Percentiles rank a stretch among this genome's conserved stretches.
Evolutionary conservation across 768 basidiomycete genomes (phyloP).

Genomic region (Dentipellis sp.): DNA sequence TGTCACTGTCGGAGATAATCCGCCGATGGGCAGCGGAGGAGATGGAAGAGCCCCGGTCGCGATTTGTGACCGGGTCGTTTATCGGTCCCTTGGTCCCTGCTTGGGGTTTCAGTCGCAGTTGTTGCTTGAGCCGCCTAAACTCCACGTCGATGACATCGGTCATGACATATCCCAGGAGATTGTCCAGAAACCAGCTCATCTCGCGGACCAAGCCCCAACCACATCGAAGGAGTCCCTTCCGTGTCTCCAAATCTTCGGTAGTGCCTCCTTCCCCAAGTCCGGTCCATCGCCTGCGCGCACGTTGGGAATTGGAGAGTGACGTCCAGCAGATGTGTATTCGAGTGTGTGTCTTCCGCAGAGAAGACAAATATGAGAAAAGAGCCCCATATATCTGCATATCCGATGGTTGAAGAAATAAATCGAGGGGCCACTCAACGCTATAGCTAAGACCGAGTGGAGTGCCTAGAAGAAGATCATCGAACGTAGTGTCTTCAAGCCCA

Average conservation of each 20-base stretch:
- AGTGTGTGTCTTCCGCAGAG: slow-evolving; percentile 77
- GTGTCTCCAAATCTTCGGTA: slow-evolving; percentile 53
- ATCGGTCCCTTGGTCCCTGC: slow-evolving; percentile 16
- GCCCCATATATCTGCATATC: slow-evolving; percentile 69
- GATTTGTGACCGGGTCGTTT: slow-evolving; percentile 14
- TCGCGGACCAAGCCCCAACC: slow-evolving; percentile 83
- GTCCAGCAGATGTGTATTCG: slow-evolving; percentile 78
- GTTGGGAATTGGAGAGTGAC: slow-evolving; percentile 76
- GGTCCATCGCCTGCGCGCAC: slow-evolving; percentile 79
- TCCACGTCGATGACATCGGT: slow-evolving; percentile 85
- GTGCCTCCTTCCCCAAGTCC: slow-evolving; percentile 83
- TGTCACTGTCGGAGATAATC: not conserved
- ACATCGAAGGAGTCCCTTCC: slow-evolving; percentile 58
- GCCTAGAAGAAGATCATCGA: slow-evolving; percentile 72
- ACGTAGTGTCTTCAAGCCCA: slow-evolving; percentile 35
- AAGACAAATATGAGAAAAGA: slow-evolving; percentile 76
- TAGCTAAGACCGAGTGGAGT: slow-evolving; percentile 67
- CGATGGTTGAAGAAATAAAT: slow-evolving; percentile 74
- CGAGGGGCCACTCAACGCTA: slow-evolving; percentile 75
- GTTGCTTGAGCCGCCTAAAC: slow-evolving; percentile 59
- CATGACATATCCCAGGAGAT: slow-evolving; percentile 77
- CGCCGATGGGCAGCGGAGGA: not conserved
- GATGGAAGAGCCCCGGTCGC: not conserved
- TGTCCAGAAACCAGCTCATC: slow-evolving; percentile 90
- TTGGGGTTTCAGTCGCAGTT: slow-evolving; percentile 26